These are phyloP conservation scores for Arabidopsis hybrid DNA, from an alignment of 441 rosid species.

Conservation along the genomic window DNA sequence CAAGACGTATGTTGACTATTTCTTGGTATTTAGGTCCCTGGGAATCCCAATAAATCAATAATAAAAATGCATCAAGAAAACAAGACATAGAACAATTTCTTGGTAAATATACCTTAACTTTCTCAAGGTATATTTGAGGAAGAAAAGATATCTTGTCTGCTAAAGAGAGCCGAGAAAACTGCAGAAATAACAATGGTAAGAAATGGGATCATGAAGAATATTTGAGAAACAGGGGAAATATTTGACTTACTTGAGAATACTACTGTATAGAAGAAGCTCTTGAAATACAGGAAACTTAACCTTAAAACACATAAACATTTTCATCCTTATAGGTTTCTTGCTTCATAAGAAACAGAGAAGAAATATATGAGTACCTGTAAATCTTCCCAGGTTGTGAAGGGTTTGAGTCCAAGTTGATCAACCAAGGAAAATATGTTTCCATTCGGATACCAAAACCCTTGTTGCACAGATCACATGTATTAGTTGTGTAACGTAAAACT, in stretches of 20 bases:
- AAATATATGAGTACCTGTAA: conserved; percentile 53
- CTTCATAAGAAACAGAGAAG: conserved; percentile 16
- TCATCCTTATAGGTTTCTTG: not conserved
- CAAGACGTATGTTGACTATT: too few species aligned
- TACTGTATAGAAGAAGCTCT: conserved; percentile 46
- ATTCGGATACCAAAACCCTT: conserved; percentile 65
- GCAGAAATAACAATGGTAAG: conserved; percentile 24
- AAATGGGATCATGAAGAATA: not conserved
- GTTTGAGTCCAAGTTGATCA: conserved; percentile 49
- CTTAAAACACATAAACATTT: conserved; percentile 48
- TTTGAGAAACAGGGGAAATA: not conserved
- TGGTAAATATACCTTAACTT: too few species aligned
- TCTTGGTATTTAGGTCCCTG: too few species aligned
- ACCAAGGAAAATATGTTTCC: conserved; percentile 54
- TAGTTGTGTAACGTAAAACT: not conserved
- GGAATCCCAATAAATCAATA: too few species aligned
- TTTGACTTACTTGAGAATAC: conserved; percentile 46
- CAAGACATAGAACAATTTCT: too few species aligned
- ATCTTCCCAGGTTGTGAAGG: conserved; percentile 48
- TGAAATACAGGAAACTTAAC: conserved; percentile 73
- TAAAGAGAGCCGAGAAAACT: conserved; percentile 59
- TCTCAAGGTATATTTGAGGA: conserved; percentile 42
- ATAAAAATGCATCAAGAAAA: too few species aligned
- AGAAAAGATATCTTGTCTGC: conserved; percentile 61
- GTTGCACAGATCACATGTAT: conserved; percentile 1